phyloP scores from a whole-genome alignment of 441 rosid genomes.

The Eutrema salsugineum region DNA sequence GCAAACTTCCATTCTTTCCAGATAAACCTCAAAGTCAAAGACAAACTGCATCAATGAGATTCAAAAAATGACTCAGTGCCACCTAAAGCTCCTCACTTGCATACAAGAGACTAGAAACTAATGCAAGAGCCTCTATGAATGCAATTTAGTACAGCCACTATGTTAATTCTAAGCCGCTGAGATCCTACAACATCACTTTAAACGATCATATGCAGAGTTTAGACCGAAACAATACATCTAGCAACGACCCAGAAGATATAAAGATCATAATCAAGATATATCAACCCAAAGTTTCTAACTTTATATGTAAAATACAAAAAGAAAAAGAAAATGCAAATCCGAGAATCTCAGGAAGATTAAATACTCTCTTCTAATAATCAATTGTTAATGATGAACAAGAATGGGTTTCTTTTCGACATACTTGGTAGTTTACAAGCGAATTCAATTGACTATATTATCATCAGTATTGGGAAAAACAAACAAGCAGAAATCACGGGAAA shows the following conservation, averaged over 20 bases:
- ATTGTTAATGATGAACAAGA: background rate
- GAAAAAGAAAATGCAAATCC: background rate
- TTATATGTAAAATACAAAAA: background rate
- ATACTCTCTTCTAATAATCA: background rate
- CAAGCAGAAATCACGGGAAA: background rate
- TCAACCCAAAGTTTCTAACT: background rate
- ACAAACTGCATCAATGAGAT: slow-evolving; percentile 39
- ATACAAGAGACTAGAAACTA: background rate
- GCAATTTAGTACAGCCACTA: background rate
- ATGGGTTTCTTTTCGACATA: background rate
- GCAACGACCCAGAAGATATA: background rate
- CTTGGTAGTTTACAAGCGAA: background rate
- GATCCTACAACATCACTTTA: background rate
- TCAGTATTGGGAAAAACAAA: background rate
- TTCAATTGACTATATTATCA: background rate
- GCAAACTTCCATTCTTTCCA: slow-evolving; percentile 55
- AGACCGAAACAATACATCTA: background rate
- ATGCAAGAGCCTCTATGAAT: background rate
- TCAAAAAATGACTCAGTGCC: slow-evolving; percentile 31
- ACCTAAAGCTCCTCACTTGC: background rate
- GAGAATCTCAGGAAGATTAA: background rate
- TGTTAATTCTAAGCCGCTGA: background rate
- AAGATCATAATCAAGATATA: background rate
- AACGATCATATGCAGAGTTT: background rate
- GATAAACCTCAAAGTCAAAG: slow-evolving; percentile 15